Conservation (phyloP, 352 stramenopile species). For the Phytopythium helicoides region DNA sequence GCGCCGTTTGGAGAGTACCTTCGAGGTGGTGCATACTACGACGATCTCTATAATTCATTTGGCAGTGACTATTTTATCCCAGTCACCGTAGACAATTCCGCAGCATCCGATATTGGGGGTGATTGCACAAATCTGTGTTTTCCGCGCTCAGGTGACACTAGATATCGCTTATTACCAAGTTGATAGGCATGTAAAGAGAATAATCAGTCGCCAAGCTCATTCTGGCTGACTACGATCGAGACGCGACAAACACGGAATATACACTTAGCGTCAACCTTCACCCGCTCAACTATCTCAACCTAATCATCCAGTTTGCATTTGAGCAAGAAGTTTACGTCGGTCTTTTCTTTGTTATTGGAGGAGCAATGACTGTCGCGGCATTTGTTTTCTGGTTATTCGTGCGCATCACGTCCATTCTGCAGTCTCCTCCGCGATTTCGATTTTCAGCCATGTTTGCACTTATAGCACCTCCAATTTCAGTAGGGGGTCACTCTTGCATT, state of each 20-base stretch:
- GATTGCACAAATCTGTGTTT: conserved; percentile 93
- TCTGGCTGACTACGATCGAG: conserved; percentile 93
- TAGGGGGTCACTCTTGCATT: conserved; percentile 90
- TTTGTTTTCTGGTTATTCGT: conserved; percentile 91
- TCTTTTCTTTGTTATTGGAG: conserved; percentile 92
- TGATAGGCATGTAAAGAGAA: conserved; percentile 87
- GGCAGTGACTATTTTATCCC: conserved; percentile 94
- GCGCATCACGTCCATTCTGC: conserved; percentile 88
- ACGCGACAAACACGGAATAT: conserved; percentile 85
- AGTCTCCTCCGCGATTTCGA: conserved; percentile 89
- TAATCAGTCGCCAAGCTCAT: conserved; percentile 90
- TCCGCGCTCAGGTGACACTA: conserved; percentile 90
- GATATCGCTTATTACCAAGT: conserved; percentile 96
- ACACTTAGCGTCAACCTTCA: conserved; percentile 91
- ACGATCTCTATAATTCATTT: conserved; percentile 42
- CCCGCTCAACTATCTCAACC: conserved; percentile 93
- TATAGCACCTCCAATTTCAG: conserved; percentile 84
- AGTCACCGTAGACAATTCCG: conserved; percentile 89
- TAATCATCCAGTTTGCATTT: conserved; percentile 97
- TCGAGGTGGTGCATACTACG: conserved; percentile 67
- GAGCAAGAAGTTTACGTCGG: conserved; percentile 91
- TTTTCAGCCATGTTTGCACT: conserved; percentile 92
- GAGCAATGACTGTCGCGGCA: conserved; percentile 74
- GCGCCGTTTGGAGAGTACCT: conserved; percentile 90
- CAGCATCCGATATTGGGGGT: conserved; percentile 65